phyloP scores from a whole-genome alignment of 1,139 yeast genomes.

The Geotrichum reessii region DNA sequence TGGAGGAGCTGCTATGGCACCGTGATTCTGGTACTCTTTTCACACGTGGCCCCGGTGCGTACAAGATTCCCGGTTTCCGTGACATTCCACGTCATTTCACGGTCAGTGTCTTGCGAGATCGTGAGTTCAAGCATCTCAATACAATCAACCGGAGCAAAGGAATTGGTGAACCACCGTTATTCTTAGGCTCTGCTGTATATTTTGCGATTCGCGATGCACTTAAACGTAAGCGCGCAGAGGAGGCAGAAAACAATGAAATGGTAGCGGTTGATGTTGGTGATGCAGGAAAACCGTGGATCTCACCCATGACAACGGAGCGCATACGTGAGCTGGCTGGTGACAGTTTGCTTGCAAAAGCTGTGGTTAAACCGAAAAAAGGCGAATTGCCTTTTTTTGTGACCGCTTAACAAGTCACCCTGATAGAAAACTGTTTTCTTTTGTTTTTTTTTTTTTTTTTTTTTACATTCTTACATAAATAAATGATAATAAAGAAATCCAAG shows the following conservation, averaged over 20 bases:
- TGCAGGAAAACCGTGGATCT: conserved; percentile 1
- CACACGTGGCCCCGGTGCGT: conserved; percentile 46
- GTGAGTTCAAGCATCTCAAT: conserved; percentile 41
- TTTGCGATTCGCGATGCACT: conserved; percentile 44
- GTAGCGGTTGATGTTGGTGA: conserved; percentile 19
- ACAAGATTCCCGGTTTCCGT: conserved; percentile 45
- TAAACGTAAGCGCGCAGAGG: conserved; percentile 27
- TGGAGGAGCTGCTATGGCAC: conserved; percentile 45
- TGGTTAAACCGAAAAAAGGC: conserved; percentile 34
- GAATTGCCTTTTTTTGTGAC: conserved; percentile 37
- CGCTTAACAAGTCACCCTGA: conserved; percentile 31
- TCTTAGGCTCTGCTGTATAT: conserved; percentile 39
- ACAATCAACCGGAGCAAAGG: conserved; percentile 43
- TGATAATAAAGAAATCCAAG: no score
- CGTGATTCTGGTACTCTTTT: conserved; percentile 39
- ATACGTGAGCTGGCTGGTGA: conserved; percentile 41
- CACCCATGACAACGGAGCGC: conserved; percentile 42
- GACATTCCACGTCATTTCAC: conserved; percentile 43
- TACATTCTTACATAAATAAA: no score
- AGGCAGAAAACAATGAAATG: conserved; percentile 30
- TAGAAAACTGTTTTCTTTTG: no score
- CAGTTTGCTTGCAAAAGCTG: conserved; percentile 30
- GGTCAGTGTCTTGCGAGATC: conserved; percentile 39
- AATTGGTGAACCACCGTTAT: conserved; percentile 46
- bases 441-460: no score